A percentile compares a stretch with the other conserved stretches of the same genome.
Conservation (phyloP, 495 filamentous ascomycete genomes). For the Jackrogersella multiformis region DNA sequence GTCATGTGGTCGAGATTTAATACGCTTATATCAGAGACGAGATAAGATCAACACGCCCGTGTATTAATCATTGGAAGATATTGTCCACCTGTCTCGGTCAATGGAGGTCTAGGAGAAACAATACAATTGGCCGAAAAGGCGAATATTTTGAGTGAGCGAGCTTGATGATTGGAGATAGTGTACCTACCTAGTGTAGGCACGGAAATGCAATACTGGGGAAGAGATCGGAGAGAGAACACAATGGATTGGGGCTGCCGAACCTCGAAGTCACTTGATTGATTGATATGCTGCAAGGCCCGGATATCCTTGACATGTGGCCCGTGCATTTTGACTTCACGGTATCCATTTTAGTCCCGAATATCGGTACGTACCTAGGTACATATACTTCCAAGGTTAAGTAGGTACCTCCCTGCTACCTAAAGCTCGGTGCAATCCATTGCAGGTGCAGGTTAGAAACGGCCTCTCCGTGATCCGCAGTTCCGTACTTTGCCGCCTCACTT, state of each 20-base stretch:
- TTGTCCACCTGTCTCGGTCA: slow-evolving; percentile 27
- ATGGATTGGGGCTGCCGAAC: slow-evolving; percentile 15
- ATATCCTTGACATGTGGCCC: neutral
- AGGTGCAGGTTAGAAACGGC: slow-evolving; percentile 41
- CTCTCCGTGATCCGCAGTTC: slow-evolving; percentile 42
- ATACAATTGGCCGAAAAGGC: slow-evolving; percentile 30
- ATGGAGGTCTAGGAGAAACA: slow-evolving; percentile 17
- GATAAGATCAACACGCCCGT: slow-evolving; percentile 26
- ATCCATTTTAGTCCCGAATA: no score
- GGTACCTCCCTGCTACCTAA: neutral
- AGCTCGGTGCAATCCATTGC: neutral
- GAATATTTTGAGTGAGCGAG: slow-evolving; percentile 7
- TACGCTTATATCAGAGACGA: slow-evolving; percentile 20
- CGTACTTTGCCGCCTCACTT: slow-evolving; percentile 38
- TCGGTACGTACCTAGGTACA: slow-evolving; percentile 8
- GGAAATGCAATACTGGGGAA: slow-evolving; percentile 23
- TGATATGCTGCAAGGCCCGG: slow-evolving; percentile 12
- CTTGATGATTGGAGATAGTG: slow-evolving; percentile 28
- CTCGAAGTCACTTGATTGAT: slow-evolving; percentile 41
- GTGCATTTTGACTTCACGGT: neutral
- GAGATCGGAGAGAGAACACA: neutral
- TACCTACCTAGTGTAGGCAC: neutral
- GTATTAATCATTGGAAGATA: slow-evolving; percentile 10
- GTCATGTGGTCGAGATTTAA: slow-evolving; percentile 31
- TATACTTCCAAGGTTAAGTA: neutral